Evolutionary conservation across 306 rosid species (phyloP), one percentile per base, ranked within the genome.

Genomic region (Prunus padus): DNA sequence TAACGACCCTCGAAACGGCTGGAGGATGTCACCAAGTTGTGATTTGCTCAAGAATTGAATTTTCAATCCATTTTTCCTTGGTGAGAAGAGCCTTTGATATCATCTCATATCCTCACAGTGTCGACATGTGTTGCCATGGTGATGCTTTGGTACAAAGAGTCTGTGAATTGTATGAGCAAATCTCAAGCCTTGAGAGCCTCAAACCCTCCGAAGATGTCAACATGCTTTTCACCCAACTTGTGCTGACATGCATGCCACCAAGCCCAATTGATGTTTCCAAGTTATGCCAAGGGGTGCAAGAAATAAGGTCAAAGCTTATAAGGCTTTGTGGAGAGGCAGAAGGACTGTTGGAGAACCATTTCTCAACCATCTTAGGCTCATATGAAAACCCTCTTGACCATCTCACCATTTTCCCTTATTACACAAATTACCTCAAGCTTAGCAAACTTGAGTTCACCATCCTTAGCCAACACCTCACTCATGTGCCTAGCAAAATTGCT

Each of bases 131-230:
- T 77, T 78, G 88, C 81, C 82, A 87, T 28, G 88, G 89, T 72
- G 95, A 94, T 61, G 31, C 63, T 2, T 57, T 94, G 84, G 75
- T 88, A 11, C 86, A 83, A 52, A 81, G 80, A 75, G 88, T 94
- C 0, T 67, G 85, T 64, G 75, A 77, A 1, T 72, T 94, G 54
- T 90, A 86, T 54, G 77, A 81, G 12, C 87, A 91, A 86, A 89
- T 94, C 77, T 83, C 89, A 23, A 44, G 82, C 30, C 93, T 94
- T 0, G 86, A 86, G 26, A 77, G 74, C 75, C 97, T 91, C 22
- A 91, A 89, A 75, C 98, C 98, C 31, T 83, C 86, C 79, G 78
- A 91, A 52, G 76, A 94, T 85, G 97, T 94, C 82, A 88, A 94
- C 98, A 91, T 47, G 16, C 91, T 94, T 47, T 91, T 94, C 87